Base-by-base conservation (phyloP, 2,329 filamentous ascomycete species). In the Sphaerostilbella broomeana region DNA sequence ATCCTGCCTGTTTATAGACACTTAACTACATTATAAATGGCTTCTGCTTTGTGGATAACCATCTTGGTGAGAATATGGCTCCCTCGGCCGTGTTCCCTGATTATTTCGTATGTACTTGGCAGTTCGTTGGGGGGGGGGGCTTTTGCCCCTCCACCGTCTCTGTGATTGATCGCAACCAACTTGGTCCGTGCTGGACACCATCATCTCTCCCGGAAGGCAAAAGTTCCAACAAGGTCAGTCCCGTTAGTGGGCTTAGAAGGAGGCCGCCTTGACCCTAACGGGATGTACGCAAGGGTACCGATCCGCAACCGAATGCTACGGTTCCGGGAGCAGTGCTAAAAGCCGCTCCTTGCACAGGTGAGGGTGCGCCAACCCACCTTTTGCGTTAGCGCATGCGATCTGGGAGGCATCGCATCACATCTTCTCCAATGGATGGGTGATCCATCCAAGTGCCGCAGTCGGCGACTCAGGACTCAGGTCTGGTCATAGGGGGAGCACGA, bases 331-430 rank as follows among this genome's bases (percentile, higher is more conserved):
- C 28, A 11, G 12, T 18, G 13, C 22, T 25, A 12, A 8, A 8
- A 25, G 12, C 22, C 12, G 22, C 22, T 12, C 22, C 22, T 8
- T 25, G 22, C 22, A 12, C 28, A n/a, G n/a, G 37, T 13, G 33
- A 28, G 28, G 11, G 27, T 38, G 35, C 15, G 31, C 26, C 35
- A 38, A 38, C 36, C 36, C 39, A 30, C 17, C 35, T 34, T 29
- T 36, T 41, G 27, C 28, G 33, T 31, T 41, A 36, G 39, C 28
- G 39, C 33, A 10, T 31, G 33, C 39, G 39, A 41, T 41, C 39
- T 36, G 39, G 39, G 12, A 18, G 15, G 17, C 33, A 36, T 33
- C 33, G 32, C 24, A 16, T 29, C 36, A 26, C 31, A 38, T 26
- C 24, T 17, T 32, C 22, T 27, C 38, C 15, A 27, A 29, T 32